These are phyloP conservation scores for Aspergillus funiculosus DNA, from an alignment of 495 filamentous ascomycete species.

Conservation along the genomic window DNA sequence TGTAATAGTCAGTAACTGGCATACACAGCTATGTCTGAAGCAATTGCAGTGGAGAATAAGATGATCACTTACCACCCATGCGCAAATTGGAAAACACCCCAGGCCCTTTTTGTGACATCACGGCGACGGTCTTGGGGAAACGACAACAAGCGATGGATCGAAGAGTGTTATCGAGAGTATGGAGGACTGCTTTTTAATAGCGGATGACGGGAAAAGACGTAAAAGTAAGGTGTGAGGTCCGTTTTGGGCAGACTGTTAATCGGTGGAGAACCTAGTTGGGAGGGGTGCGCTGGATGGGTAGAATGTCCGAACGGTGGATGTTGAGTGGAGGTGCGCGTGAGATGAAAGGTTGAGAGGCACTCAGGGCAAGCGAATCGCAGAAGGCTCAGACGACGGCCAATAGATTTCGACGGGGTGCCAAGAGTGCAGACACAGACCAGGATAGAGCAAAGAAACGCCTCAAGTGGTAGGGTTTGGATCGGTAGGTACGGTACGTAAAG, in stretches of 20 bases:
- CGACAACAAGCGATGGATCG: conserved; percentile 15
- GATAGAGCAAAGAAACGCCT: conserved; percentile 9
- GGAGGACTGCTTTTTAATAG: conserved; percentile 46
- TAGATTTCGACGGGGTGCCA: conserved; percentile 24
- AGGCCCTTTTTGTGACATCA: conserved; percentile 71
- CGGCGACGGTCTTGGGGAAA: conserved; percentile 23
- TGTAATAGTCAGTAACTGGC: conserved; percentile 5
- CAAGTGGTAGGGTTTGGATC: conserved; percentile 10
- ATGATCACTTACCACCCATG: conserved; percentile 69
- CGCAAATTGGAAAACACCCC: conserved; percentile 69
- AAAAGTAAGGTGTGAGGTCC: conserved; percentile 40
- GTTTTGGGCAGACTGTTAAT: conserved; percentile 44
- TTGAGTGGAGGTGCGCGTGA: conserved; percentile 30
- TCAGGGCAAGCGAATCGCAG: conserved; percentile 25
- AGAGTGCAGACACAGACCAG: conserved; percentile 21
- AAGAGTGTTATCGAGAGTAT: conserved; percentile 32
- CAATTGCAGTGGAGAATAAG: conserved; percentile 7
- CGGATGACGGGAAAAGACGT: conserved; percentile 34
- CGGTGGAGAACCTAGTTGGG: conserved; percentile 27
- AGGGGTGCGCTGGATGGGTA: conserved; percentile 25
- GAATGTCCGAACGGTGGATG: conserved; percentile 28
- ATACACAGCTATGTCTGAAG: conserved; percentile 5
- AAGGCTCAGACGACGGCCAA: conserved; percentile 26
- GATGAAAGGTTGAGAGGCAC: conserved; percentile 26
- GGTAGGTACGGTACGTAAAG: not conserved